Conservation (phyloP, 495 filamentous ascomycete species). For the Aspergillus haitiensis region DNA sequence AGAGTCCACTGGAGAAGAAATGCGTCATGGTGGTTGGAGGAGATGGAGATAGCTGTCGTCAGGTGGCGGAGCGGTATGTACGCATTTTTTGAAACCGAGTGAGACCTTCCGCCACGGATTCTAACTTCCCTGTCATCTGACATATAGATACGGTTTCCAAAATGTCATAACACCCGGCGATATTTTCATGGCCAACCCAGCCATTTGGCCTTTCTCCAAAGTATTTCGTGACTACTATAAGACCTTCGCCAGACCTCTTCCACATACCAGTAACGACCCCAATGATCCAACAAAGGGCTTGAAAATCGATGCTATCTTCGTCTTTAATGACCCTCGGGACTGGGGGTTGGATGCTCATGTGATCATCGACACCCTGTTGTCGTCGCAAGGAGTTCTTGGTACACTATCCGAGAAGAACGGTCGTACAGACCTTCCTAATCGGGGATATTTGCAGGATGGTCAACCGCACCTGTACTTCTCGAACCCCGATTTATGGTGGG, state of each 20-base stretch:
- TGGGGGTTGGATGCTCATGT: constrained; percentile 88
- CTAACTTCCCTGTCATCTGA: background rate
- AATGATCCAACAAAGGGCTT: constrained; percentile 48
- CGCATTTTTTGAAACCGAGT: background rate
- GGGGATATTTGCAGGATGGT: constrained; percentile 71
- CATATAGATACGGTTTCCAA: constrained; percentile 71
- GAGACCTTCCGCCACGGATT: background rate
- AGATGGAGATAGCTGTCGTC: constrained; percentile 70
- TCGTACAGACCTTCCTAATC: constrained; percentile 58
- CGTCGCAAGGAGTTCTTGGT: constrained; percentile 69
- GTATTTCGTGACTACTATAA: constrained; percentile 61
- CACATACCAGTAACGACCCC: constrained; percentile 33
- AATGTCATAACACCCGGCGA: constrained; percentile 85
- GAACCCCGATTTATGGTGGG: constrained; percentile 90
- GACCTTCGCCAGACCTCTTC: constrained; percentile 61
- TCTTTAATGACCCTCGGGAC: constrained; percentile 90
- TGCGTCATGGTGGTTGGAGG: constrained; percentile 81
- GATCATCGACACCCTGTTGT: constrained; percentile 77
- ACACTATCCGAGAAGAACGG: constrained; percentile 67
- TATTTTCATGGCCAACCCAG: constrained; percentile 69
- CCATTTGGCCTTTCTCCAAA: constrained; percentile 77
- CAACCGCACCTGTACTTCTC: constrained; percentile 84
- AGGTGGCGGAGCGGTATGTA: constrained; percentile 63
- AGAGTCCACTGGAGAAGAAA: constrained; percentile 59
- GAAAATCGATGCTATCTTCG: constrained; percentile 81